Base-by-base conservation (phyloP, 495 filamentous ascomycete species). In the Podospora tetraspora region DNA sequence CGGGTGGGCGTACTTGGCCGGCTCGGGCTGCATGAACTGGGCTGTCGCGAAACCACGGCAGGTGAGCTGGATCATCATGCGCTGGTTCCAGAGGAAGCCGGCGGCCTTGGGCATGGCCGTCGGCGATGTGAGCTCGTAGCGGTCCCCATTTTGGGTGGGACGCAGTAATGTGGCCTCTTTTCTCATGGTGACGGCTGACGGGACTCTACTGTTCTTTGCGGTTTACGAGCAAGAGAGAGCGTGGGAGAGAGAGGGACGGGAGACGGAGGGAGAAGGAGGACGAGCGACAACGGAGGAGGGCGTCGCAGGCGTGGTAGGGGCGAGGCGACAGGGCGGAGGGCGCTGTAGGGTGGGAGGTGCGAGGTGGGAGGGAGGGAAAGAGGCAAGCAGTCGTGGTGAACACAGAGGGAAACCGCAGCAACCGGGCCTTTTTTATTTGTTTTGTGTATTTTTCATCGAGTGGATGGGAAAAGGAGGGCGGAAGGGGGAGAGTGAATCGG, bases 1-100 rank as follows among this genome's bases (percentile, higher is more conserved):
- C 3, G 84, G 81, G 64, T 86, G 79, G 22, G 82, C 78, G 72
- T 86, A 86, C 75, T 86, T 86, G 66, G 84, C 79, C 32, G 84
- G 84, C 70, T 86, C 84, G 0, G 84, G 84, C 73, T 86, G 84
- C 84, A 86, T 86, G 80, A 86, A 86, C 61, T 86, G 84, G 10
- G 84, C 80, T 3, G 80, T 85, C 29, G 84, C 82, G 72, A 83
- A 86, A 32, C 84, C 84, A 30, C 84, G 82, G 69, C 84, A 86
- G 63, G 83, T 86, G 61, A 83, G 78, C 67, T 85, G 83, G 61
- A 86, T 84, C 84, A 86, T 86, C 84, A 86, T 86, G 75, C 79
- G 81, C 75, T 85, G 83, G 71, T 86, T 86, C 84, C 84, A 86
- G n/a, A 86, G 76, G 71, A 86, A 86, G 64, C 79, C 83, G 16